Conservation (phyloP, 2,329 filamentous ascomycete genomes). For the Fusarium nurragi region DNA sequence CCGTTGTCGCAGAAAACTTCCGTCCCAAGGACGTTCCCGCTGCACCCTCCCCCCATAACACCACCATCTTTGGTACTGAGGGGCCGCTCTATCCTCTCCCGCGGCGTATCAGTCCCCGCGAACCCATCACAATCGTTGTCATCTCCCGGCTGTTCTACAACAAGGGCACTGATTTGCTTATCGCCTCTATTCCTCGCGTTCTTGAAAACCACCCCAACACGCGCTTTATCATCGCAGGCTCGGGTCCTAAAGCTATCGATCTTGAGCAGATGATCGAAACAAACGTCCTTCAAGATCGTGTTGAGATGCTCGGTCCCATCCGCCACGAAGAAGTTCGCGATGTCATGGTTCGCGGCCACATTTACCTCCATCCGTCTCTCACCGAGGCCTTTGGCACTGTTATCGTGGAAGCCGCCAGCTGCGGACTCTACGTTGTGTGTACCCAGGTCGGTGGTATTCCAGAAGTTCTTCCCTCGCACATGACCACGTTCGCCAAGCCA, state of each 20-base stretch:
- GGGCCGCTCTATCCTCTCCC: constrained; percentile 56
- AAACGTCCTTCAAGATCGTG: constrained; percentile 90
- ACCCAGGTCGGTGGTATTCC: constrained; percentile 97
- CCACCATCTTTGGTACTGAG: constrained; percentile 52
- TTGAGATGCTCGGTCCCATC: constrained; percentile 90
- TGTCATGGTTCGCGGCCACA: constrained; percentile 96
- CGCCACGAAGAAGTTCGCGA: constrained; percentile 96
- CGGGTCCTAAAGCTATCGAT: constrained; percentile 95
- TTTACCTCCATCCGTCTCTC: constrained; percentile 93
- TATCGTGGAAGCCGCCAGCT: constrained; percentile 95
- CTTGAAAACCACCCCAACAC: constrained; percentile 90
- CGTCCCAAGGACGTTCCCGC: constrained; percentile 65
- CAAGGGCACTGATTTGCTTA: constrained; percentile 97
- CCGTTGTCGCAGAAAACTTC: constrained; percentile 96
- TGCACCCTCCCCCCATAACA: constrained; percentile 46
- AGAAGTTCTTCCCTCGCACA: constrained; percentile 92
- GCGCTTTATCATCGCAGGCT: constrained; percentile 95
- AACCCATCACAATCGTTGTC: constrained; percentile 94
- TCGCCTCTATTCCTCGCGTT: constrained; percentile 92
- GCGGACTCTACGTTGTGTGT: constrained; percentile 94
- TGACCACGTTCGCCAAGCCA: constrained; percentile 97
- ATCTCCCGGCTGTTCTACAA: constrained; percentile 99
- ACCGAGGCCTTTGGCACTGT: constrained; percentile 98
- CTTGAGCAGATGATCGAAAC: constrained; percentile 98
- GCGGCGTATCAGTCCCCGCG: constrained; percentile 79